Conservation (phyloP, 2,329 filamentous ascomycete species). For the Xylariaceae sp. region DNA sequence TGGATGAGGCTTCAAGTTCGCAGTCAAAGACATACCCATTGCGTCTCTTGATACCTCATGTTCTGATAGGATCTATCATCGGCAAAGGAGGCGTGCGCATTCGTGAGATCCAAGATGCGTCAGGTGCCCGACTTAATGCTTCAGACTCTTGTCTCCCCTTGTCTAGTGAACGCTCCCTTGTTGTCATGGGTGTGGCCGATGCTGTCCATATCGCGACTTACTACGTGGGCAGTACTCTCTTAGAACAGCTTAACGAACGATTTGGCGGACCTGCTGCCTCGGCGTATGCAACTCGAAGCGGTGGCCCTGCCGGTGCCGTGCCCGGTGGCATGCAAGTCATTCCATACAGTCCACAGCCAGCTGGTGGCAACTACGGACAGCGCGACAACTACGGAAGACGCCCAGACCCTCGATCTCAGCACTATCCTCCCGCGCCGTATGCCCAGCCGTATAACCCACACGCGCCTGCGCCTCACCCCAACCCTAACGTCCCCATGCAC, state of each 20-base stretch:
- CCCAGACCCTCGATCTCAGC: constrained; percentile 66
- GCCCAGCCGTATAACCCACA: constrained; percentile 69
- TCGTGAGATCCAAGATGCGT: constrained; percentile 96
- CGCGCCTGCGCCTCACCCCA: constrained; percentile 53
- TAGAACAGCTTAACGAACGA: constrained; percentile 93
- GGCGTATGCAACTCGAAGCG: constrained; percentile 93
- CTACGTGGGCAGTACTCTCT: constrained; percentile 95
- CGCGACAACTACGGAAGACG: constrained; percentile 76
- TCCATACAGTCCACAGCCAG: constrained; percentile 92
- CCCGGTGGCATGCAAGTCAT: constrained; percentile 98
- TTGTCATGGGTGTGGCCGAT: constrained; percentile 95
- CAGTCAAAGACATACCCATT: constrained; percentile 97
- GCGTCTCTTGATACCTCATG: constrained; percentile 89
- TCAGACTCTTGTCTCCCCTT: constrained; percentile 91
- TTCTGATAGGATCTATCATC: constrained; percentile 97
- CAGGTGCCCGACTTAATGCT: constrained; percentile 90
- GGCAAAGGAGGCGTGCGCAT: constrained; percentile 95
- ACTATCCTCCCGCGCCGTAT: constrained; percentile 70
- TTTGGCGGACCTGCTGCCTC: constrained; percentile 95
- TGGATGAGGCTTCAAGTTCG: constrained; percentile 79
- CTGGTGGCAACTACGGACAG: constrained; percentile 86
- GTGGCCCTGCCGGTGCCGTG: constrained; percentile 85
- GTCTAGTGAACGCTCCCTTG: constrained; percentile 94
- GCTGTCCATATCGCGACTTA: constrained; percentile 98
- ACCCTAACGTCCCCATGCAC: constrained; percentile 63